phyloP scores from a whole-genome alignment of 2,329 filamentous ascomycete species.

The Tolypocladium ophioglossoides region DNA sequence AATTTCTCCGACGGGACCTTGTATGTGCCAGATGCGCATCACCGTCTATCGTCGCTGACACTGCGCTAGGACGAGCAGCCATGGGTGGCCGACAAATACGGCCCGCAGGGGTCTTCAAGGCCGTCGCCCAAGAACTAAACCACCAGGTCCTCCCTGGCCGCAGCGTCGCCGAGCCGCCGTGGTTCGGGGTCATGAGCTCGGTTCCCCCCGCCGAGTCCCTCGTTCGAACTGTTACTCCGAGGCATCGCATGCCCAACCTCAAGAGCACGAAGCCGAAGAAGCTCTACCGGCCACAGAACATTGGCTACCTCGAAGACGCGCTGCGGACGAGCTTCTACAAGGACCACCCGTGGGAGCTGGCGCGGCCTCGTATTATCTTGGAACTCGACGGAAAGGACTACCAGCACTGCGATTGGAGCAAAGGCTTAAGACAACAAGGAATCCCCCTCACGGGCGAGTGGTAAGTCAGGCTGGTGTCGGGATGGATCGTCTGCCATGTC shows the following conservation, averaged over 20 bases:
- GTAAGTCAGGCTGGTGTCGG: slow-evolving; percentile 33
- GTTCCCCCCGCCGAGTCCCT: slow-evolving; percentile 50
- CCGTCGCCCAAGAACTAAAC: slow-evolving; percentile 32
- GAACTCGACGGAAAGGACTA: slow-evolving; percentile 80
- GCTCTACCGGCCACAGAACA: slow-evolving; percentile 68
- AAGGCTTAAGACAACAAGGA: slow-evolving; percentile 59
- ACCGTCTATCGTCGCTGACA: neutral
- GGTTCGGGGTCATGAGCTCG: slow-evolving; percentile 39
- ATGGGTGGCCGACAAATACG: slow-evolving; percentile 35
- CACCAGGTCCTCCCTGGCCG: slow-evolving; percentile 25
- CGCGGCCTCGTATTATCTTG: slow-evolving; percentile 72
- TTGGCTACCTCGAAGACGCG: slow-evolving; percentile 74
- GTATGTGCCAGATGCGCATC: neutral
- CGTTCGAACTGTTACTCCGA: slow-evolving; percentile 39
- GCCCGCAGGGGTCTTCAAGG: slow-evolving; percentile 36
- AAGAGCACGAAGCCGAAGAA: slow-evolving; percentile 50
- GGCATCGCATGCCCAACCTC: slow-evolving; percentile 29
- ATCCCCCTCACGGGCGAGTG: slow-evolving; percentile 76
- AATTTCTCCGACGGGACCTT: neutral
- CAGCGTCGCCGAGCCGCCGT: slow-evolving; percentile 28
- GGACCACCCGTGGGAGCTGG: slow-evolving; percentile 96
- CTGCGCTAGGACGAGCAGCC: slow-evolving; percentile 1
- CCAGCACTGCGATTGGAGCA: slow-evolving; percentile 69
- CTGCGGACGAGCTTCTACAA: slow-evolving; percentile 75
- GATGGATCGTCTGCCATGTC: neutral